Base-by-base conservation (phyloP, 495 filamentous ascomycete species). In the Filosporella fistucella region DNA sequence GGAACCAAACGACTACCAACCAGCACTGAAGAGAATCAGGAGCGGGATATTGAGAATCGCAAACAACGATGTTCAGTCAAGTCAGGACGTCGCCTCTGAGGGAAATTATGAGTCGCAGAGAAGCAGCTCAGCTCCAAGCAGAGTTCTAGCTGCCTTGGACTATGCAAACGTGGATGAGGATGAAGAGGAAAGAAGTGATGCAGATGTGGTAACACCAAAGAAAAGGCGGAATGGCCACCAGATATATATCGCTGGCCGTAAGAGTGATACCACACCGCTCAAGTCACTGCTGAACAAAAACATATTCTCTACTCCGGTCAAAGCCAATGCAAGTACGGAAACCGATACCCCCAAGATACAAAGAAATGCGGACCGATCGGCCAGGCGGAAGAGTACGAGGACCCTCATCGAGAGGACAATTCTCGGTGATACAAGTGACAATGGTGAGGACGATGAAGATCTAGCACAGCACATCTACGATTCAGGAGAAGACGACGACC, bases 351-450 rank as follows among this genome's bases (percentile, higher is more conserved):
- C 11, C 70, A 77, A 24, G 74, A 75, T 57, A 68, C 72, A 35
- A 76, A 33, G 75, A 43, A 87, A 83, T 56, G 84, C 82, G 17
- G 86, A 96, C 63, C 77, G 83, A 7, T 95, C 89, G 1, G 91
- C 90, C 2, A 80, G 88, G 57, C 84, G 84, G 56, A 96, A 95
- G 70, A 95, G 88, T 60, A 85, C 82, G 3, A 76, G 82, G 36
- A 76, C 79, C 5, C 62, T 94, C 6, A 81, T 91, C 16, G 82
- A 90, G 55, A 79, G 71, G 10, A 74, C 77, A 21, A 64, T 78
- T 13, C 69, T 64, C 7, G 77, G 69, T 13, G 78, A 80, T 41
- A 79, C 83, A n/a, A 85, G 88, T 51, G 83, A 85, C 39, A 80
- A 82, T 37, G 85, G 85, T 58, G 86, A 85, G 30, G 87, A 83